These are phyloP conservation scores for Erodium chrysanthum DNA, from an alignment of 441 rosid species.

Conservation along the genomic window DNA sequence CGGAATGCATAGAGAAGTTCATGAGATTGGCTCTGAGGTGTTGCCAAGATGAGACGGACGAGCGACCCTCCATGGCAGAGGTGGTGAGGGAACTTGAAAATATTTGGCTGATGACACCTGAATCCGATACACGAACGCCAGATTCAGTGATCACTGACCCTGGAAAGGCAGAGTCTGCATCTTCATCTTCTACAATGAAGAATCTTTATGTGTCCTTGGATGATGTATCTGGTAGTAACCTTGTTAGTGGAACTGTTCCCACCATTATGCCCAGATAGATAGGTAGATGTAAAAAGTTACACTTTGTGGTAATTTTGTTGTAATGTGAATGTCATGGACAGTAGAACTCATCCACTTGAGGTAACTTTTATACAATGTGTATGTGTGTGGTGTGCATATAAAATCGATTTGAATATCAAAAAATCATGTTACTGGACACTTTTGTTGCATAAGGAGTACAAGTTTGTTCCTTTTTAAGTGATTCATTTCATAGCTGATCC, in stretches of 20 bases:
- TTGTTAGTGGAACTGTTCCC: conserved; percentile 67
- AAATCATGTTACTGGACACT: too few species aligned
- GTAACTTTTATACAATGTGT: too few species aligned
- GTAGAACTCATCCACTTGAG: too few species aligned
- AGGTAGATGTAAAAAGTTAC: too few species aligned
- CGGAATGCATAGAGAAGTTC: conserved; percentile 70
- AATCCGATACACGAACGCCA: conserved; percentile 24
- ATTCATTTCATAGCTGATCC: too few species aligned
- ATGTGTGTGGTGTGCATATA: too few species aligned
- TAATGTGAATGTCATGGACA: too few species aligned
- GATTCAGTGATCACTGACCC: conserved; percentile 14
- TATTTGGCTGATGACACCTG: conserved; percentile 57
- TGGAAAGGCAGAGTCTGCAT: conserved; percentile 22
- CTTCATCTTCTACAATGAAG: conserved; percentile 38
- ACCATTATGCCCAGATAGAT: conserved; percentile 57
- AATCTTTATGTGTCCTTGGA: conserved; percentile 54
- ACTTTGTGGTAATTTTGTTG: too few species aligned
- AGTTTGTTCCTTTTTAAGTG: too few species aligned
- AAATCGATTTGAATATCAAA: too few species aligned
- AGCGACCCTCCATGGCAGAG: conserved; percentile 84
- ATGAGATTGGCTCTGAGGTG: conserved; percentile 62
- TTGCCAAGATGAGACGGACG: conserved; percentile 59
- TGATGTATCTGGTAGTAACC: conserved; percentile 82
- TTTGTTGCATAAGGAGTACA: too few species aligned
- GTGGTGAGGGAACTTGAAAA: conserved; percentile 76